phyloP scores from a whole-genome alignment of 2,329 filamentous ascomycete species.

The Verticillium klebahnii region DNA sequence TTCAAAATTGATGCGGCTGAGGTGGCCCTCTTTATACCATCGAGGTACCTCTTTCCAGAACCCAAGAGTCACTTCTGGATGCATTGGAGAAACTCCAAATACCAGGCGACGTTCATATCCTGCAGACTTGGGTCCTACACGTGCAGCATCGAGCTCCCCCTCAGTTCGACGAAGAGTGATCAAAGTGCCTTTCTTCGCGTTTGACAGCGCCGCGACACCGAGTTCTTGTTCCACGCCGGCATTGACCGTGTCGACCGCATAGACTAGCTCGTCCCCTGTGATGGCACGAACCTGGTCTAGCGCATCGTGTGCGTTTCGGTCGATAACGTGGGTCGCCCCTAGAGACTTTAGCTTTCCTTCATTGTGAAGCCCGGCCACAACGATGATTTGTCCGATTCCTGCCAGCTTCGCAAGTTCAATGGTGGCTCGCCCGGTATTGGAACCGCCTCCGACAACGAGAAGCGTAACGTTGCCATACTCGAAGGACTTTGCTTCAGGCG shows the following conservation, averaged over 20 bases:
- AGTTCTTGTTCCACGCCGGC: constrained; percentile 1
- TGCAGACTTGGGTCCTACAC: background rate
- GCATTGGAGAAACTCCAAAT: background rate
- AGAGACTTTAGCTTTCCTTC: background rate
- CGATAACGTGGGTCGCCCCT: constrained; percentile 2
- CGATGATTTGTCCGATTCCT: constrained; percentile 3
- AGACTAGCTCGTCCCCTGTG: background rate
- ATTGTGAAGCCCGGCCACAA: background rate
- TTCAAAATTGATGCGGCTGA: background rate
- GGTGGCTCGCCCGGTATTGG: constrained; percentile 1
- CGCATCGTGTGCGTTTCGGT: background rate
- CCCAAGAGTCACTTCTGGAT: background rate
- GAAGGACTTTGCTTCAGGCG: background rate
- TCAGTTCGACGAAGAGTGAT: constrained; percentile 2
- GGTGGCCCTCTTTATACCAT: background rate
- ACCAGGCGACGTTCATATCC: constrained; percentile 1
- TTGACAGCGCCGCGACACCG: constrained; percentile 1
- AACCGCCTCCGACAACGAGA: constrained; percentile 2
- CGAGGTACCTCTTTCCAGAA: constrained; percentile 2
- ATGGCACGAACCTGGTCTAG: constrained; percentile 1
- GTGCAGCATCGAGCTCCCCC: constrained; percentile 1
- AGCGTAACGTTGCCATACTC: background rate
- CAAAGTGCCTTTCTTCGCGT: constrained; percentile 1
- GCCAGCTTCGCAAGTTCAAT: constrained; percentile 3
- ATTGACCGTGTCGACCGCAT: constrained; percentile 4